Evolutionary conservation across 2,329 filamentous ascomycete genomes (phyloP), one percentile per base, ranked within the genome.

Genomic region (Tolypocladium paradoxum): DNA sequence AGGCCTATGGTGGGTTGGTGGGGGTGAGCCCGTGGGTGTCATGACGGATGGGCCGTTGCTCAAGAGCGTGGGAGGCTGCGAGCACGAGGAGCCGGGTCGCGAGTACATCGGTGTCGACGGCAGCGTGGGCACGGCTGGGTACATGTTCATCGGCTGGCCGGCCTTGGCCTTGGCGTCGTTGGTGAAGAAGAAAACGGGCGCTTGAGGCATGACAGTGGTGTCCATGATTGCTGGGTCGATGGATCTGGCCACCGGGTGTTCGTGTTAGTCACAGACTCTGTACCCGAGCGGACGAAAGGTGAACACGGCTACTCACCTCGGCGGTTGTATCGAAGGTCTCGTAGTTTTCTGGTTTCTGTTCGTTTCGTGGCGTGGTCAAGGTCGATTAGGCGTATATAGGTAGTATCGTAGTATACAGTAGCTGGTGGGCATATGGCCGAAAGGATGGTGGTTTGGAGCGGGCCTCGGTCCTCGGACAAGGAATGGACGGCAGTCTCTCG

Each of bases 101-200:
- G 82, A 83, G 75, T 83, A 84, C 61, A 80, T 75, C 50, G 82
- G 79, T 40, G 81, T 83, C 36, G 80, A 81, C 20, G 81, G 81
- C 63, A 84, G 70, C n/a, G 76, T 74, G 45, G 55, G 53, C 54
- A 82, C 74, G 52, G 78, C 68, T 54, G 76, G 77, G 62, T 78
- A 81, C 67, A 81, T 73, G 57, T 70, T 36, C 29, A 53, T 48
- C 40, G 51, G 40, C 18, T 54, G 54, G 27, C 43, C 18, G 11
- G 51, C 35, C 49, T 90, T 86, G 57, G 82, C 76, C 68, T 82
- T 84, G 58, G 85, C 78, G 62, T 93, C 88, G 60, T 87, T 83
- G 64, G 83, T 85, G 76, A 92, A 95, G 78, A 91, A 93, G 79
- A 88, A 91, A 77, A 90, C 95, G 55, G 87, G 76, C 60, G 78